Base-by-base conservation (phyloP, 495 filamentous ascomycete species). In the Penicillium cataractarum region DNA sequence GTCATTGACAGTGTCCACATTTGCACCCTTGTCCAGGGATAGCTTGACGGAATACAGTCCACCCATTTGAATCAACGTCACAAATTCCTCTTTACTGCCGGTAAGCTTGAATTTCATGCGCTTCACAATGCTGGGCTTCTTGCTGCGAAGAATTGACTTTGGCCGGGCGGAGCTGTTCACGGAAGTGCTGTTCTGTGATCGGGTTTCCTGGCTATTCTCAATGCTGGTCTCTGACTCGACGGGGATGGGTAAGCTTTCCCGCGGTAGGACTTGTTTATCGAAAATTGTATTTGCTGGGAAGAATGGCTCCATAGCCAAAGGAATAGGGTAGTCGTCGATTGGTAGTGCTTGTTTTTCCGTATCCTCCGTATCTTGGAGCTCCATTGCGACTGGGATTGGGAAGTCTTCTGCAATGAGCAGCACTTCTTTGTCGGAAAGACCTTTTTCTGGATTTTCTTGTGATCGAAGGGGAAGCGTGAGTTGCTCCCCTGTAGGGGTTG, bases 11-110 rank as follows among this genome's bases (percentile, higher is more conserved):
- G 69, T 66, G 52, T 82, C 72, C 42, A 74, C 60, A 52, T 81
- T 68, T 3, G 80, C 78, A 1, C 74, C 76, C 58, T 72, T 74
- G 13, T 74, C 60, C 7, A 83, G 59, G 9, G 63, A 54, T 4
- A 27, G 29, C 44, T 63, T 58, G 2, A 70, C 39, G 4, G 59
- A 17, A 12, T 48, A 27, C 6, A 48, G 21, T 4, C 46, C 51
- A 22, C 54, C 62, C 32, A 42, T 32, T 46, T 58, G 53, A 15
- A 70, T 58, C 29, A 61, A 13, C 2, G 39, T 24, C 7, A 70
- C 59, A 15, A 70, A 65, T 35, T 53, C 26, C 19, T 63, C 44
- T 55, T 63, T 67, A 22, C 54, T 57, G 17, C 22, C 56, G 2
- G 37, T 65, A 1, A 65, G 19, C 31, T 60, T 51, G 56, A 55